These are phyloP conservation scores for Allomyces macrogynus DNA, from an alignment of 192 early-diverging fungal species.

Conservation along the genomic window DNA sequence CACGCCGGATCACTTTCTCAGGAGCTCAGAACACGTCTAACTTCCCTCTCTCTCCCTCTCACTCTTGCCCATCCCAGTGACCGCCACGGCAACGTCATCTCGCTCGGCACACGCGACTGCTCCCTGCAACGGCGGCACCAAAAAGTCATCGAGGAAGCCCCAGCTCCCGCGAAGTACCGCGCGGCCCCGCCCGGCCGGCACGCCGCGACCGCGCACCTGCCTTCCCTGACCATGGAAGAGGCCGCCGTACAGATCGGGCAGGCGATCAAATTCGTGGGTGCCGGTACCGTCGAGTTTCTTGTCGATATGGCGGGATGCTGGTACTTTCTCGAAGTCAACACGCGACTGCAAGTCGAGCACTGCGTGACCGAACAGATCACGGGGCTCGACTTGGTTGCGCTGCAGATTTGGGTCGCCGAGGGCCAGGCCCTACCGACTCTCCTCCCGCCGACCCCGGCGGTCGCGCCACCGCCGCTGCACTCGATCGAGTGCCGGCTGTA, in stretches of 20 bases:
- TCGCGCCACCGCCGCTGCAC: conserved; percentile 2
- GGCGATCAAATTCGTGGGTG: conserved; percentile 25
- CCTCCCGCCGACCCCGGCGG: conserved; percentile 13
- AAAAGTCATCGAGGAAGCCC: conserved; percentile 35
- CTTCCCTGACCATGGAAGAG: conserved; percentile 22
- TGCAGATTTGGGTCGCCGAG: conserved; percentile 35
- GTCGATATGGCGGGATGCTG: conserved; percentile 19
- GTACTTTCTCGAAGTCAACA: conserved; percentile 49
- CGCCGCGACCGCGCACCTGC: conserved; percentile 18
- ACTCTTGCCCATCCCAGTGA: conserved; percentile 20
- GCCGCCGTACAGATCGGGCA: conserved; percentile 27
- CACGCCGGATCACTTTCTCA: too few relatives aligned
- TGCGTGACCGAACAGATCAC: conserved; percentile 37
- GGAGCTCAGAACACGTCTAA: too few relatives aligned
- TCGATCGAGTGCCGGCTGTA: conserved; percentile 37
- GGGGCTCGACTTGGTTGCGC: conserved; percentile 37
- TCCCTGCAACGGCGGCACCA: conserved; percentile 43
- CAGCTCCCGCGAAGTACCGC: too few relatives aligned
- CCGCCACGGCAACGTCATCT: conserved; percentile 28
- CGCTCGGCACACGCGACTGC: conserved; percentile 39
- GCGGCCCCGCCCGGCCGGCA: background rate
- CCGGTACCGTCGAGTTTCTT: conserved; percentile 44
- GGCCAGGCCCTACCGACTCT: conserved; percentile 14
- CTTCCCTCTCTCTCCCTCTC: conserved; percentile 5
- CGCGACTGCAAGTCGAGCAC: conserved; percentile 46